phyloP scores from a whole-genome alignment of 495 filamentous ascomycete species.

The Neurospora cerealis region DNA sequence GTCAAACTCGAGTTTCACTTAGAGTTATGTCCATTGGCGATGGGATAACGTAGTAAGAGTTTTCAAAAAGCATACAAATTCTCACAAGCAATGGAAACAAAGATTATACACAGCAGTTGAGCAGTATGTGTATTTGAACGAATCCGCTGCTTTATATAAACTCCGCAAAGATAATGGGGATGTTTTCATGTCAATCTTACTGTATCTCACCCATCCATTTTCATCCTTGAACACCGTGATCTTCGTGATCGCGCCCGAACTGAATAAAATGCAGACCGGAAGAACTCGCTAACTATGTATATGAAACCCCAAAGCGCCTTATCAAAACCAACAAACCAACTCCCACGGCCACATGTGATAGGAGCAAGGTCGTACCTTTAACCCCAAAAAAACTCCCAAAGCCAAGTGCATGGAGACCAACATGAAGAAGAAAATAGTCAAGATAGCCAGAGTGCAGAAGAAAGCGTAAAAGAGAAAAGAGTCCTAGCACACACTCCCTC shows the following conservation, averaged over 20 bases:
- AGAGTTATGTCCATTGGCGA: too few species aligned
- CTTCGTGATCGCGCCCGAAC: not conserved
- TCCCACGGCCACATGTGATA: not conserved
- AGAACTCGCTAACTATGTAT: not conserved
- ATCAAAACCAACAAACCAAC: not conserved
- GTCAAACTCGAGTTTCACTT: not conserved
- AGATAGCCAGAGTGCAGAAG: not conserved
- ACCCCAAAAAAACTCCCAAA: not conserved
- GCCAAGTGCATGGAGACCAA: not conserved
- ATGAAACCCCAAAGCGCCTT: not conserved
- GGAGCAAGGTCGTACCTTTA: too few species aligned
- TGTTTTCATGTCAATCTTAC: not conserved
- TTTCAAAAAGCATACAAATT: not conserved
- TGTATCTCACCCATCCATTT: not conserved
- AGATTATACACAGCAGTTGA: not conserved
- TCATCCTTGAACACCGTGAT: not conserved
- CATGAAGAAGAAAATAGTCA: not conserved
- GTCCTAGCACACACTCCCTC: slow-evolving; percentile 30
- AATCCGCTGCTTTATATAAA: not conserved
- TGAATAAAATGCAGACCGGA: not conserved
- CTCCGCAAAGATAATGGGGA: not conserved
- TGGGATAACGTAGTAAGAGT: too few species aligned
- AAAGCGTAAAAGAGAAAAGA: not conserved
- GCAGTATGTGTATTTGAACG: not conserved
- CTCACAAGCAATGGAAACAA: not conserved